Base-by-base conservation (phyloP, 768 basidiomycete species). In the Kwoniella newhampshirensis region DNA sequence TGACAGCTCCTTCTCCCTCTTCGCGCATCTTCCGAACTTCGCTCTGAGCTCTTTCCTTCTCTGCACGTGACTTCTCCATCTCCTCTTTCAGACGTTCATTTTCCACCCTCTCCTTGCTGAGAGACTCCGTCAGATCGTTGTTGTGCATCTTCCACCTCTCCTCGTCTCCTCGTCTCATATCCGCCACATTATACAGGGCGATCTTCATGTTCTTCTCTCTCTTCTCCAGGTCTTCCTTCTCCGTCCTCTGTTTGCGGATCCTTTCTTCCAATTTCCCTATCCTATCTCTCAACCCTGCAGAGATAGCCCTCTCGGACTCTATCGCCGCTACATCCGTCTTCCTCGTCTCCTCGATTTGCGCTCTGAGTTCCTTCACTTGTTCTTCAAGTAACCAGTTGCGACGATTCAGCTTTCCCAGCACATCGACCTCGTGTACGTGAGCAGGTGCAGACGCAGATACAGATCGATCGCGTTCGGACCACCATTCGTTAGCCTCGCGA, bases 201-300 rank as follows among this genome's bases (percentile, higher is more conserved):
- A 2, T 20, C n/a, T 45, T 15, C 35, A 46, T 46, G 27, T 28
- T 32, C 39, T 59, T 46, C 17, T 35, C 46, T 45, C 36, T 20
- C 1, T 50, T 50, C 35, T 62, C 39, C 4, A 50, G 18, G 11
- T 35, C 46, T 9, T 37, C 28, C 23, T 36, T 42, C 30, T 63
- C 49, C 9, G 37, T 58, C 40, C 41, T 54, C 36, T 54, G 25
- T 23, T 32, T 36, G 11, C 44, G 35, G 13, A 57, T 51, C 45
- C 58, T 63, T 28, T 40, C 57, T 30, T 74, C 72, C 48, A 74
- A 26, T n/a, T 26, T 46, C 6, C 57, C 60, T n/a, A 71, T 71
- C 35, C 70, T 42, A 37, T 71, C 67, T 35, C 65, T 59, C 57
- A 71, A 57, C 7, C 63, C 63, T 1, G 47, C 43, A 4, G 66